phyloP scores from a whole-genome alignment of 78 protist genomes.

The Fonticula alba region DNA sequence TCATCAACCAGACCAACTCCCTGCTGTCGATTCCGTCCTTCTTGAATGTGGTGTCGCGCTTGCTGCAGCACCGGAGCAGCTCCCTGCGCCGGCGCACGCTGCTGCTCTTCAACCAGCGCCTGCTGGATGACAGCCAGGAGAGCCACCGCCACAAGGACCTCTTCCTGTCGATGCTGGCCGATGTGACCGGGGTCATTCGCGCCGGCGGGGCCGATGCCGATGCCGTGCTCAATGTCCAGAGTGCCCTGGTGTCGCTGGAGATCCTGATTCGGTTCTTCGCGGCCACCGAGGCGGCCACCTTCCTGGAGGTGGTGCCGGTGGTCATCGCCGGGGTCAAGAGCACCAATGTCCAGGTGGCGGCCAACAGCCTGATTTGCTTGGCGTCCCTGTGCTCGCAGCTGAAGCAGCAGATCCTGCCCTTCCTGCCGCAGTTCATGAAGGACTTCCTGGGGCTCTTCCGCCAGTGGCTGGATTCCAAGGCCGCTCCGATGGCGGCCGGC shows the following conservation, averaged over 20 bases:
- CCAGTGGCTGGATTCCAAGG: slow-evolving; percentile 25
- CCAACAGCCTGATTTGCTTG: slow-evolving; percentile 23
- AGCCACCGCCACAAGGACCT: too few species aligned
- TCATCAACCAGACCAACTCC: slow-evolving; percentile 21
- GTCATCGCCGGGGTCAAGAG: slow-evolving; percentile 19
- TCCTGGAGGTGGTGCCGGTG: slow-evolving; percentile 14
- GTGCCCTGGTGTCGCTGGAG: neutral
- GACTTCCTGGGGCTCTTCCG: slow-evolving; percentile 21
- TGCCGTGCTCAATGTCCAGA: neutral
- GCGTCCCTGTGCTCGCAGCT: slow-evolving; percentile 27
- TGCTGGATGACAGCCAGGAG: too few species aligned
- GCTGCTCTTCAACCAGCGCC: slow-evolving; percentile 20
- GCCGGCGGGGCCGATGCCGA: neutral
- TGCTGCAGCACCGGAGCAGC: slow-evolving; percentile 20
- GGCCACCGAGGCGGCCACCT: neutral
- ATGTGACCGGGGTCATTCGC: neutral
- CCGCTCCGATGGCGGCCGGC: too few species aligned
- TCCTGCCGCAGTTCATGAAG: slow-evolving; percentile 31
- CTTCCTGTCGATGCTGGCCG: too few species aligned
- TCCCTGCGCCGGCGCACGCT: slow-evolving; percentile 29
- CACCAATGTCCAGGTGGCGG: slow-evolving; percentile 17
- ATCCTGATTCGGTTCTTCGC: neutral
- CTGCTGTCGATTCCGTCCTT: slow-evolving; percentile 23
- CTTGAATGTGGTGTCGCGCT: slow-evolving; percentile 9
- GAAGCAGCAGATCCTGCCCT: slow-evolving; percentile 21